Base-by-base conservation (phyloP, 2,329 filamentous ascomycete species). In the Bipolaris victoriae region DNA sequence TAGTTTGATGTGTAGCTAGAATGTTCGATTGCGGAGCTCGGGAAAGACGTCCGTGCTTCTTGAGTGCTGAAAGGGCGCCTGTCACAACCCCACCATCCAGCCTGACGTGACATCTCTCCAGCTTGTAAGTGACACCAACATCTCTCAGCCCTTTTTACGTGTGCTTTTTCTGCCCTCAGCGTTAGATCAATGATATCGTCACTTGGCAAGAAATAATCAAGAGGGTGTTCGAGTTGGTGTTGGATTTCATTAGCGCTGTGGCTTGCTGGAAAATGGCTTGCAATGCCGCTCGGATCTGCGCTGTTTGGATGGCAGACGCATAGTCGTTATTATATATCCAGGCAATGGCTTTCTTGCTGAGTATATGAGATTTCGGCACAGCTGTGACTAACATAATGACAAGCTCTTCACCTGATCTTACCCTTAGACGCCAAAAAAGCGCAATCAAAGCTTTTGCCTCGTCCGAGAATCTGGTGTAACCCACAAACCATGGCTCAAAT, bases 1-100 rank as follows among this genome's bases (percentile, higher is more conserved):
- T 64, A 62, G 65, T 59, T 61, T 65, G 63, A 63, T 58, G 53
- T 61, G 63, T 62, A 74, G 72, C 73, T 74, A 71, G 73, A 70
- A 68, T 57, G 63, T 76, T 76, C 73, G 67, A 74, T 66, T 66
- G 63, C 54, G 58, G 55, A 51, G 59, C 62, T 58, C 55, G 35
- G 46, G 58, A 52, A 39, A 46, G 41, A 24, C 43, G 55, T 55
- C 61, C 57, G 60, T 61, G 63, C 63, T 46, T 52, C 53, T 60
- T 65, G 60, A 57, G 54, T 62, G 65, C 68, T 71, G 60, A 68
- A 68, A 68, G 67, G 63, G 64, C 65, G 63, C 59, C 64, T 58
- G 53, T 62, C 59, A 49, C 61, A 58, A 54, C 56, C 51, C 49
- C 55, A 49, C 50, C 50, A 47, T 41, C 43, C 52, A 44, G 41